These are phyloP conservation scores for Colletotrichum spinosum DNA, from an alignment of 2,329 filamentous ascomycete genomes.

Conservation along the genomic window DNA sequence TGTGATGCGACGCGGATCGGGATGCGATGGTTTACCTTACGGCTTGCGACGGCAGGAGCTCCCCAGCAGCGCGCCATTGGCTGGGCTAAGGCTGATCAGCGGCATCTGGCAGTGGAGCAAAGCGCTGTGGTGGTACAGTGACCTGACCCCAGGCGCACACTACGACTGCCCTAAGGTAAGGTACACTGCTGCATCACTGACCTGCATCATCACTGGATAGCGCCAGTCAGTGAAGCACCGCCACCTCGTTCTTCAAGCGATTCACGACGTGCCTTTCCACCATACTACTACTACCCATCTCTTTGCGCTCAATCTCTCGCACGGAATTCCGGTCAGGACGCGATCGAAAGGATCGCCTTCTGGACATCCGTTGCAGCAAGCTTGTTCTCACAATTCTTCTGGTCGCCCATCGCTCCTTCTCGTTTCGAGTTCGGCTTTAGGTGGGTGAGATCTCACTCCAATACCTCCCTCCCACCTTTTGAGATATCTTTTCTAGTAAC, in stretches of 20 bases:
- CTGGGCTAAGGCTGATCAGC: not conserved
- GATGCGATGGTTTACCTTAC: not conserved
- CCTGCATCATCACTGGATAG: constrained; percentile 8
- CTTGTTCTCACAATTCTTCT: not conserved
- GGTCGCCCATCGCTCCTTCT: not conserved
- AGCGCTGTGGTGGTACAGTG: constrained; percentile 3
- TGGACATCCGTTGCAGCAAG: constrained; percentile 12
- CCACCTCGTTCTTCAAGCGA: too few species aligned
- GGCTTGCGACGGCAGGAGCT: constrained; percentile 18
- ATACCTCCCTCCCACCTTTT: not conserved
- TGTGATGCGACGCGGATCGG: constrained; percentile 8
- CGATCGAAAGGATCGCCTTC: not conserved
- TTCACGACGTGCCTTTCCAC: too few species aligned
- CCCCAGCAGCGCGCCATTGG: constrained; percentile 34
- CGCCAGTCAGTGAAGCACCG: not conserved
- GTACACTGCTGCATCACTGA: not conserved
- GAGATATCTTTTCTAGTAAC: too few species aligned
- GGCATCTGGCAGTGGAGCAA: constrained; percentile 8
- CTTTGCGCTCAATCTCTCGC: constrained; percentile 18
- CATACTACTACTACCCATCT: not conserved
- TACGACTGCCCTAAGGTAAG: not conserved
- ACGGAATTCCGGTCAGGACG: constrained; percentile 4
- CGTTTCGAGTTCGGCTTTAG: not conserved
- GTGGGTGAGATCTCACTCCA: not conserved
- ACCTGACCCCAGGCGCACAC: not conserved